Evolutionary conservation across 1,284 basidiomycete genomes (phyloP).

Genomic region (Vanrija pseudolonga): DNA sequence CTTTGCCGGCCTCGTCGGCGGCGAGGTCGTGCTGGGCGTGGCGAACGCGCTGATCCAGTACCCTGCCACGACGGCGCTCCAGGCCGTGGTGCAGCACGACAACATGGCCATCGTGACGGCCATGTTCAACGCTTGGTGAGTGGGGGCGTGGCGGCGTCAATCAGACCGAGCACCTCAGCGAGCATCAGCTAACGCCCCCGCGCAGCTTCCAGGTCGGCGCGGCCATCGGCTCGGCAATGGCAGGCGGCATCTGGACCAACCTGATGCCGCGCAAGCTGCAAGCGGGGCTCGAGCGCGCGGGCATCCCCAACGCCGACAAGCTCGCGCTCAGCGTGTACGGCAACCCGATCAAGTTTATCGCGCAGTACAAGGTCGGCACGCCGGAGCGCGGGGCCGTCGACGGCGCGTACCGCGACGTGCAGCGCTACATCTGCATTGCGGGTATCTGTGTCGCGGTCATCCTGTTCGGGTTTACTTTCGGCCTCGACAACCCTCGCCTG

Average conservation of each 20-base stretch:
- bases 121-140: neutral
- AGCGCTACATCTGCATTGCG: conserved; percentile 37
- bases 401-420: conserved; percentile 36
- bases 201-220: no score
- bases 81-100: conserved; percentile 41
- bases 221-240: conserved; percentile 47
- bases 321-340: conserved; percentile 40
- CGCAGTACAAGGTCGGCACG: conserved; percentile 40
- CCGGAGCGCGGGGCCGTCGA: conserved; percentile 39
- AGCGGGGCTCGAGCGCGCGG: no score
- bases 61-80: conserved; percentile 43
- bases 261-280: conserved; percentile 13
- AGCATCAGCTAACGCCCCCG: no score
- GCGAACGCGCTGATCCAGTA: conserved; percentile 41
- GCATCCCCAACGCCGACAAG: no score
- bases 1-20: conserved; percentile 41
- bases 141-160: no score
- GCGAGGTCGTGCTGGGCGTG: conserved; percentile 48
- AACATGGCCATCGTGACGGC: conserved; percentile 43
- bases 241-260: conserved; percentile 48
- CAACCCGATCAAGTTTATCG: conserved; percentile 37
- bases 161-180: no score
- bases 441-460: conserved; percentile 37
- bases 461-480: conserved; percentile 24
- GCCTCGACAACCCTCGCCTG: conserved; percentile 32